Evolutionary conservation across 345 rosid genomes (phyloP), one percentile per base, ranked within the genome.

Genomic region (Eucalyptus pumila): DNA sequence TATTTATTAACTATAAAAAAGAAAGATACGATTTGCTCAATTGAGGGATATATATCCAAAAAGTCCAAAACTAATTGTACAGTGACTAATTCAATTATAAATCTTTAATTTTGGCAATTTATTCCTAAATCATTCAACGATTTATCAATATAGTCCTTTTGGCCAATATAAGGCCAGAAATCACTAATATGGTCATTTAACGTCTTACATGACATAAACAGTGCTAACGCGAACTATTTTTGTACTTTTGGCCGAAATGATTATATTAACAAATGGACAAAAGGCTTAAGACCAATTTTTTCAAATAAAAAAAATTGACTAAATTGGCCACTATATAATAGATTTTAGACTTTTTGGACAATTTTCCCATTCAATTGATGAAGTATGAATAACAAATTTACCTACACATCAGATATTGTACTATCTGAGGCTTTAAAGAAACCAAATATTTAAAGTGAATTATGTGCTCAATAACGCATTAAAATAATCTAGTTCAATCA

Each of bases 91-190:
- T 56, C 30, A 56, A 23, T 26, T 10, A 24, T 56, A 56, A 24
- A 56, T 56, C 3, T 56, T 24, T 56, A 56, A 56, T 56, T 56
- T 26, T 27, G 62, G 0, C 13, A 56, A 10, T 24, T 56, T 56
- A 56, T 56, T 56, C 12, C 3, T 56, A 24, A 56, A 23, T 3
- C 27, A 23, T 56, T 56, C 3, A 6, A 56, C 0, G 0, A 56
- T 56, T 24, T 56, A 26, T 56, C 62, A 56, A 24, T 56, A 4
- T 9, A 56, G 62, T 26, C 62, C 6, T 56, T 56, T 56, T 26
- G 13, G 30, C 62, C 62, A 56, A 56, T 56, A 23, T 56, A 24
- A 56, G 62, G 30, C 30, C 13, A 9, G 0, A 54, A 54, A 56
- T 56, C 62, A 24, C 13, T 24, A 56, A 10, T 26, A 56, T 11